phyloP scores from a whole-genome alignment of 306 rosid genomes.

The Sophora flavescens region DNA sequence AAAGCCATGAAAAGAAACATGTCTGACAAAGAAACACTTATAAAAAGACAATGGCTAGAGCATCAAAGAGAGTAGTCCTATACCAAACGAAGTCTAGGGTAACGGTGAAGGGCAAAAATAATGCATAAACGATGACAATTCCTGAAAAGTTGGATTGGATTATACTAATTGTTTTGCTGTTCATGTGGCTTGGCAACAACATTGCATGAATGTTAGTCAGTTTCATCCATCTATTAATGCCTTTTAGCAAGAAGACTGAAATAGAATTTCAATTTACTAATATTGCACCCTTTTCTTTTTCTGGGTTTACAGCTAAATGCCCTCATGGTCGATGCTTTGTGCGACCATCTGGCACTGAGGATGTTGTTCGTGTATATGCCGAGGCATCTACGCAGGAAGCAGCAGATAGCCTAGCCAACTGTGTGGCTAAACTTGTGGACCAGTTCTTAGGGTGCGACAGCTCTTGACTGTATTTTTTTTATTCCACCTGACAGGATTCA shows the following conservation, averaged over 20 bases:
- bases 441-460: slow-evolving; percentile 62
- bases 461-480: slow-evolving; percentile 18
- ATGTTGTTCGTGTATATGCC: slow-evolving; percentile 88
- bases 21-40: no score
- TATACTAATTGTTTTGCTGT: neutral
- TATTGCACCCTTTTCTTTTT: slow-evolving; percentile 47
- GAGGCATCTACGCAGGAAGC: slow-evolving; percentile 84
- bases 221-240: slow-evolving; percentile 26
- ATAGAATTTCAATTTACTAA: slow-evolving; percentile 40
- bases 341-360: slow-evolving; percentile 97
- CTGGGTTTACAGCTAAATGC: slow-evolving; percentile 60
- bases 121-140: neutral
- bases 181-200: slow-evolving; percentile 35
- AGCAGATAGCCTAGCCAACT: slow-evolving; percentile 76
- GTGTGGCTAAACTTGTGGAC: slow-evolving; percentile 71
- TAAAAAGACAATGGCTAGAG: no score
- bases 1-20: no score
- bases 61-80: no score
- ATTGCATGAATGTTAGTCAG: slow-evolving; percentile 26
- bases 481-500: neutral
- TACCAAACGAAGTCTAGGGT: neutral
- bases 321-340: slow-evolving; percentile 85
- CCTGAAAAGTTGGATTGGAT: slow-evolving; percentile 27
- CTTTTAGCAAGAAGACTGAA: slow-evolving; percentile 27
- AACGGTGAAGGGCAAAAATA: neutral